These are phyloP conservation scores for Pleurotus tuoliensis DNA, from an alignment of 768 basidiomycete species.

Conservation along the genomic window DNA sequence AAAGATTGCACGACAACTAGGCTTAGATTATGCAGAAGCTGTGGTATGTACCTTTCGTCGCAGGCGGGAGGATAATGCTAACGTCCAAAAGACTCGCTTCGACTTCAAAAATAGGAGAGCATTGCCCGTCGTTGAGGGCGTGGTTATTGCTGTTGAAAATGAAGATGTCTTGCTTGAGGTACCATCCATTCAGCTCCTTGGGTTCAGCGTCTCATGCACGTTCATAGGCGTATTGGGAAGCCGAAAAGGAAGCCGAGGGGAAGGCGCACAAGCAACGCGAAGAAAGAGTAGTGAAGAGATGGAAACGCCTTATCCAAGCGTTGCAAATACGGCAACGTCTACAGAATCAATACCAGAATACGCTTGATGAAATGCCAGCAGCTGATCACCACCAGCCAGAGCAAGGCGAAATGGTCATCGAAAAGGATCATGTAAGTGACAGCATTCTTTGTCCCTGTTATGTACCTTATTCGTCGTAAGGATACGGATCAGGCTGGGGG, in stretches of 20 bases:
- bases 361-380: constrained; percentile 7
- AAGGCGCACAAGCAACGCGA: constrained; percentile 72
- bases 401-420: constrained; percentile 4
- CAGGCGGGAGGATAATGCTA: constrained; percentile 7
- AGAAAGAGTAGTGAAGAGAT: constrained; percentile 81
- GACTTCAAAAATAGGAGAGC: constrained; percentile 94
- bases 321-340: constrained; percentile 82
- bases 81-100: constrained; percentile 73
- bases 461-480: neutral
- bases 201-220: neutral
- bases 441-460: neutral
- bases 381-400: constrained; percentile 8
- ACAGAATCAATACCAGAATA: constrained; percentile 67
- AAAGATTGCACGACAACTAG: constrained; percentile 84
- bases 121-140: constrained; percentile 76
- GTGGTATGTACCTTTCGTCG: constrained; percentile 53
- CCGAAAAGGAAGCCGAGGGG: constrained; percentile 73
- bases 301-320: constrained; percentile 85
- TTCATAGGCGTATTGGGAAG: constrained; percentile 78
- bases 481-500: constrained; percentile 34
- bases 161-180: constrained; percentile 75
- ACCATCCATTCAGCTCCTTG: constrained; percentile 16
- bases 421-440: neutral
- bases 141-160: constrained; percentile 83
- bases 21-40: constrained; percentile 90